These are phyloP conservation scores for Acanthamoeba healyi DNA, from an alignment of 208 protist species.

Conservation along the genomic window DNA sequence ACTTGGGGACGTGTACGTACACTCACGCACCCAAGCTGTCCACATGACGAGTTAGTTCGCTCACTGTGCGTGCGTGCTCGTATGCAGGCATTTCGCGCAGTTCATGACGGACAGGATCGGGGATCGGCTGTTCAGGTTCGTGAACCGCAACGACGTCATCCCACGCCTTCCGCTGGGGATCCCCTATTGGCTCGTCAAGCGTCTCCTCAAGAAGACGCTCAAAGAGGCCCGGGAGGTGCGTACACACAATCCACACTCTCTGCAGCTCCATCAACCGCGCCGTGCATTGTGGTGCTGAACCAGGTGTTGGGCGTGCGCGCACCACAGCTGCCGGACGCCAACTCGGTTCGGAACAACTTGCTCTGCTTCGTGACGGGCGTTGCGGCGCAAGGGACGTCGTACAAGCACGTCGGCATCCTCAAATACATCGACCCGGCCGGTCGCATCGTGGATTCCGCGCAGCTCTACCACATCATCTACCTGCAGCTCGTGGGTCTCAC, in stretches of 20 bases:
- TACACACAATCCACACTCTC: too few relatives aligned
- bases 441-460: constrained; percentile 7
- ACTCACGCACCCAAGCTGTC: too few relatives aligned
- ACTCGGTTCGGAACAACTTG: constrained; percentile 19
- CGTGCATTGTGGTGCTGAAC: too few relatives aligned
- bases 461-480: constrained; percentile 49
- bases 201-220: too few relatives aligned
- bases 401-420: constrained; percentile 60
- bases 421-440: constrained; percentile 39
- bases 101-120: constrained; percentile 22
- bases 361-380: constrained; percentile 19
- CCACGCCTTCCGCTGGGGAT: constrained; percentile 27
- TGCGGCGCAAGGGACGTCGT: constrained; percentile 6
- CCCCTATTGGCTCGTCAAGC: background rate
- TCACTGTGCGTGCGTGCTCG: too few relatives aligned
- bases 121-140: constrained; percentile 20
- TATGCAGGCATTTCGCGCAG: background rate
- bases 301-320: too few relatives aligned
- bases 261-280: too few relatives aligned
- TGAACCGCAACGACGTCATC: constrained; percentile 61
- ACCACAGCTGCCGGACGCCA: constrained; percentile 33
- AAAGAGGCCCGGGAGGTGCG: too few relatives aligned
- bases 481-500: constrained; percentile 10
- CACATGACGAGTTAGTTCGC: too few relatives aligned
- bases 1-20: background rate